Evolutionary conservation across 108 stramenopile species (phyloP).

Genomic region (Chaetoceros tenuissimus): DNA sequence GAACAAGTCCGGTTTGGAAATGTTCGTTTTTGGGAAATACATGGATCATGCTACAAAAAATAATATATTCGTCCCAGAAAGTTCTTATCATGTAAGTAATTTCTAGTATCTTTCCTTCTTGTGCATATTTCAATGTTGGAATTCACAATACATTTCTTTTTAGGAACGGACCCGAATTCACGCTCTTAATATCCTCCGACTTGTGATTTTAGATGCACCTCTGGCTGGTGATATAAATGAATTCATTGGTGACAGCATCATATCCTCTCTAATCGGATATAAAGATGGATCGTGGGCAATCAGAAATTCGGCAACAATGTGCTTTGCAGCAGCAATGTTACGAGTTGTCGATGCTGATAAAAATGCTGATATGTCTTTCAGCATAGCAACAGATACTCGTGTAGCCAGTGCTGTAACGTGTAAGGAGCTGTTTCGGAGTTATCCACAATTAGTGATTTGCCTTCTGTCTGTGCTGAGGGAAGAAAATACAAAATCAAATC

Average conservation of each 20-base stretch:
- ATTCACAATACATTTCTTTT: background rate
- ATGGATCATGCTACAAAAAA: slow-evolving; percentile 13
- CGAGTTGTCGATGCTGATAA: slow-evolving; percentile 53
- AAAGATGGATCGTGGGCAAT: slow-evolving; percentile 48
- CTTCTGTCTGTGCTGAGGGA: slow-evolving; percentile 22
- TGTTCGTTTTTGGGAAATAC: no score
- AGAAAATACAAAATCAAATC: background rate
- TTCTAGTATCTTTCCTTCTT: background rate
- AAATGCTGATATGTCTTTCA: slow-evolving; percentile 18
- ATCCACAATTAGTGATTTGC: slow-evolving; percentile 28
- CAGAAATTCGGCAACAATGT: slow-evolving; percentile 58
- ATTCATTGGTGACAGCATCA: slow-evolving; percentile 36
- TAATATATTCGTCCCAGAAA: slow-evolving; percentile 14
- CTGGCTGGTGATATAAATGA: slow-evolving; percentile 24
- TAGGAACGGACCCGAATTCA: slow-evolving; percentile 40
- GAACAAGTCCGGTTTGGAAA: no score
- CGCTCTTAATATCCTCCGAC: slow-evolving; percentile 50
- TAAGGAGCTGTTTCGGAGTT: slow-evolving; percentile 36
- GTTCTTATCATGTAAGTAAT: background rate
- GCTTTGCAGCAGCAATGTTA: slow-evolving; percentile 55
- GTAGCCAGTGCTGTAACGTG: slow-evolving; percentile 35
- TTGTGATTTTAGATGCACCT: slow-evolving; percentile 50
- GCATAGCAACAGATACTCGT: background rate
- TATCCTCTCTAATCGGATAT: slow-evolving; percentile 35
- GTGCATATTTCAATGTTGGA: background rate